Conservation (phyloP, 257 asterid species). For the Craterostigma plantagineum region DNA sequence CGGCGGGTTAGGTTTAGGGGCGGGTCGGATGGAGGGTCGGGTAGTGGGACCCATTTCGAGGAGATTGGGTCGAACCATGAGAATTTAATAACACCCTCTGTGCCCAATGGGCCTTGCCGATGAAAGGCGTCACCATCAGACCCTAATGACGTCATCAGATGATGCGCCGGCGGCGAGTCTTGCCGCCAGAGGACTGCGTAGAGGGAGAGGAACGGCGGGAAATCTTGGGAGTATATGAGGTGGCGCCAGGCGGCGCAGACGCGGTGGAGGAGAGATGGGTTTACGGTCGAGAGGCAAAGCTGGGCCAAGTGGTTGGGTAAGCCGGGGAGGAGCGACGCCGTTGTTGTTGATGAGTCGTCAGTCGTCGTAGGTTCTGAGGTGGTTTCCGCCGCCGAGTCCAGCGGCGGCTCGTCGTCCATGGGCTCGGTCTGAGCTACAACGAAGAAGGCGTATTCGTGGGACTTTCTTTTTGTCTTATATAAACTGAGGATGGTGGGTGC, state of each 20-base stretch:
- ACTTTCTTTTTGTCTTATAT: too few relatives aligned
- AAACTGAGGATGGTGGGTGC: too few relatives aligned
- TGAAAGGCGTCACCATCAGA: too few relatives aligned
- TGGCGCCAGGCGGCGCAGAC: slow-evolving; percentile 63
- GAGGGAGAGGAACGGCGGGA: slow-evolving; percentile 41
- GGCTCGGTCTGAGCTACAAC: too few relatives aligned
- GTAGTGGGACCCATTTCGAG: slow-evolving; percentile 32
- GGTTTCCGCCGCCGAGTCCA: too few relatives aligned
- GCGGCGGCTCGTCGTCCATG: too few relatives aligned
- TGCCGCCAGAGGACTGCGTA: slow-evolving; percentile 9
- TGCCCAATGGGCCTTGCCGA: too few relatives aligned
- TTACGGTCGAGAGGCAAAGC: slow-evolving; percentile 31
- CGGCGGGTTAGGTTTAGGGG: slow-evolving; percentile 29
- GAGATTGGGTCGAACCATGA: slow-evolving; percentile 64
- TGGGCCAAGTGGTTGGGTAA: slow-evolving; percentile 54
- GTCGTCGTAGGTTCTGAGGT: too few relatives aligned
- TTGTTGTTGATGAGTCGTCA: too few relatives aligned
- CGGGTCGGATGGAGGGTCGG: slow-evolving; percentile 34
- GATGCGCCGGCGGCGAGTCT: too few relatives aligned
- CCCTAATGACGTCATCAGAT: too few relatives aligned
- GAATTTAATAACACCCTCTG: slow-evolving; percentile 11
- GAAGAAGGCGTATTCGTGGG: too few relatives aligned
- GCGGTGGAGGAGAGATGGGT: slow-evolving; percentile 30
- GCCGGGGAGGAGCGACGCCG: slow-evolving; percentile 46
- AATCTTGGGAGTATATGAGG: slow-evolving; percentile 31